Evolutionary conservation across 177 flowering plant species (phyloP).

Genomic region (Vitis hybrid): DNA sequence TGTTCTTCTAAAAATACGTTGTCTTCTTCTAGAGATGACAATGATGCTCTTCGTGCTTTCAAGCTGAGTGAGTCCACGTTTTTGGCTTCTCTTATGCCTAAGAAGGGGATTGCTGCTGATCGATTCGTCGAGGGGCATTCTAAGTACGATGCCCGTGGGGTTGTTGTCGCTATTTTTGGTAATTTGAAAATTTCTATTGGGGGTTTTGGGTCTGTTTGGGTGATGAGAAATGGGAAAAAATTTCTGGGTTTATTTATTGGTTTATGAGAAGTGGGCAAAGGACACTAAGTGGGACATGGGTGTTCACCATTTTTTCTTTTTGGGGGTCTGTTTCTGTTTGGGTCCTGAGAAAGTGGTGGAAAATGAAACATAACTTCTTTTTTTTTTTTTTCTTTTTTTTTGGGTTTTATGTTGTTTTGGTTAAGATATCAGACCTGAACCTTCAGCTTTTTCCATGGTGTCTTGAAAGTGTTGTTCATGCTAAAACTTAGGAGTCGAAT

Average conservation of each 20-base stretch:
- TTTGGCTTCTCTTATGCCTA: slow-evolving; percentile 93
- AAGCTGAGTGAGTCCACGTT: slow-evolving; percentile 79
- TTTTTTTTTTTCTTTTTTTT: too few relatives aligned
- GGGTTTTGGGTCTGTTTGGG: not conserved
- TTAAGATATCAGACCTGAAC: too few relatives aligned
- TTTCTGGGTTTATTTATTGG: too few relatives aligned
- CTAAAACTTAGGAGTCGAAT: too few relatives aligned
- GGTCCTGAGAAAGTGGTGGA: too few relatives aligned
- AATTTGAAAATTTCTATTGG: not conserved
- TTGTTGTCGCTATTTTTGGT: slow-evolving; percentile 88
- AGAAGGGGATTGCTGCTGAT: slow-evolving; percentile 90
- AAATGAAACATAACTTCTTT: too few relatives aligned
- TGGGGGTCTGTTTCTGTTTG: too few relatives aligned
- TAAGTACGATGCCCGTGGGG: slow-evolving; percentile 87
- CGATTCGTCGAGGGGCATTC: slow-evolving; percentile 79
- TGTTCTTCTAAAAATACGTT: slow-evolving; percentile 9
- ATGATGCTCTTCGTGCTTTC: slow-evolving; percentile 32
- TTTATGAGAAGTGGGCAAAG: too few relatives aligned
- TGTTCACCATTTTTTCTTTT: too few relatives aligned
- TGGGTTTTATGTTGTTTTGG: too few relatives aligned
- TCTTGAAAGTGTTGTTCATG: too few relatives aligned
- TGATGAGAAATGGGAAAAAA: not conserved
- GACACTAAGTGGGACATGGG: not conserved
- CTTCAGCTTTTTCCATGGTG: too few relatives aligned
- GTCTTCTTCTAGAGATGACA: slow-evolving; percentile 17